phyloP scores from a whole-genome alignment of 176 grass and related monocot genomes.

The Pontederia crassipes region DNA sequence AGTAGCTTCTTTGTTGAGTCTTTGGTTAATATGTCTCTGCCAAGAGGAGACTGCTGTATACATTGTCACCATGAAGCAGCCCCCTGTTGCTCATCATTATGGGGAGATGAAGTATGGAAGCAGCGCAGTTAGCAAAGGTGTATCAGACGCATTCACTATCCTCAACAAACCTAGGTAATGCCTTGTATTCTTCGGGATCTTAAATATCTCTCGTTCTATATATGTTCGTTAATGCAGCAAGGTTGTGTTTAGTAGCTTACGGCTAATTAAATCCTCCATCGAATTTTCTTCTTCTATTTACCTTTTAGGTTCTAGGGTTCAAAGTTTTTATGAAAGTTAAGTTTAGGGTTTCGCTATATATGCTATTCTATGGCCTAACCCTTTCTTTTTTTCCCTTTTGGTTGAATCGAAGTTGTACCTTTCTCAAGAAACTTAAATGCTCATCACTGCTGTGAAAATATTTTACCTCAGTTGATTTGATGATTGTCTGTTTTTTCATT shows the following conservation, averaged over 20 bases:
- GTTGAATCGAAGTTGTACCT: too few relatives aligned
- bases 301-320: not conserved
- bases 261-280: not conserved
- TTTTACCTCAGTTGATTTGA: too few relatives aligned
- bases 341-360: too few relatives aligned
- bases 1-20: not conserved
- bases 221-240: too few relatives aligned
- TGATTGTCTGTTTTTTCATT: too few relatives aligned
- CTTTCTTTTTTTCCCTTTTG: too few relatives aligned
- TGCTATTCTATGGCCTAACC: too few relatives aligned
- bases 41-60: slow-evolving; percentile 67
- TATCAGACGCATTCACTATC: slow-evolving; percentile 41
- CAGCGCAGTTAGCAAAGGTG: slow-evolving; percentile 27
- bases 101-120: slow-evolving; percentile 33
- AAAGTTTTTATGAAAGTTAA: not conserved
- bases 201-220: too few relatives aligned
- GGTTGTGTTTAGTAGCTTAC: not conserved
- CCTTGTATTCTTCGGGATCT: not conserved
- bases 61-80: slow-evolving; percentile 87
- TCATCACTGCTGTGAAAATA: too few relatives aligned
- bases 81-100: slow-evolving; percentile 43
- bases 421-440: too few relatives aligned
- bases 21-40: slow-evolving; percentile 8
- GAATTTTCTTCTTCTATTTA: not conserved
- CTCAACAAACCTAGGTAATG: slow-evolving; percentile 58